Evolutionary conservation across 106 monocot genomes (phyloP), one percentile per base, ranked within the genome.

Genomic region (Dendrobium huoshanense): DNA sequence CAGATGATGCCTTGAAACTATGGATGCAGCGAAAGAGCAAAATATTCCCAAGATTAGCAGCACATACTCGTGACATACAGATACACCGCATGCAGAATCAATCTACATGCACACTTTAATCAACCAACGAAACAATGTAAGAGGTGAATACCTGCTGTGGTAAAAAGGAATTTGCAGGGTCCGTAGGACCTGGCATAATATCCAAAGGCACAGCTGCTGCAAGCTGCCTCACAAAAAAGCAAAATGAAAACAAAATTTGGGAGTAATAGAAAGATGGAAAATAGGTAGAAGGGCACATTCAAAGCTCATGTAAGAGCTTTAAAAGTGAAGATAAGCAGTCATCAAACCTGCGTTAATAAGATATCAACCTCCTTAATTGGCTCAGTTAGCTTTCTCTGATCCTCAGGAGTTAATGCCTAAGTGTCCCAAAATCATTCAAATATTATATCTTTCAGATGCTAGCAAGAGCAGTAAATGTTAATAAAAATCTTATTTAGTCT

Each of bases 351-450:
- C 18, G 90, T 99, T 76, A 99, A 84, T 55, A 88, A 81, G 48
- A 99, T 99, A 89, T 99, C 99, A 67, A 99, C 84, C 74, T 99
- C 99, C 84, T 93, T 99, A 77, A 95, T 91, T 61, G 99, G 99
- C 70, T 95, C 95, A 73, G 88, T 87, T 85, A 99, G 20, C 80
- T 68, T 89, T 25, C 87, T 85, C 75, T 95, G 95, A 78, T 99
- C 99, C 87, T 91, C 94, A 56, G 87, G 42, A 77, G 86, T 73
- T 72, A 99, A 55, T 48, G 73, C 83, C 99, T 99, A 82, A 81
- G 79, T 67, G 37, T 75, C 59, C 33, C 49, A 82, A 27, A 73
- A 68, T 2, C n/a, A 77, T 48, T 37, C 43, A 80, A 73, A 47
- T 37, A 9, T 9, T 8, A 43, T 22, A 22, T 10, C 17, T 24